phyloP scores from a whole-genome alignment of 352 stramenopile genomes.

The Globisporangium nagaii region DNA sequence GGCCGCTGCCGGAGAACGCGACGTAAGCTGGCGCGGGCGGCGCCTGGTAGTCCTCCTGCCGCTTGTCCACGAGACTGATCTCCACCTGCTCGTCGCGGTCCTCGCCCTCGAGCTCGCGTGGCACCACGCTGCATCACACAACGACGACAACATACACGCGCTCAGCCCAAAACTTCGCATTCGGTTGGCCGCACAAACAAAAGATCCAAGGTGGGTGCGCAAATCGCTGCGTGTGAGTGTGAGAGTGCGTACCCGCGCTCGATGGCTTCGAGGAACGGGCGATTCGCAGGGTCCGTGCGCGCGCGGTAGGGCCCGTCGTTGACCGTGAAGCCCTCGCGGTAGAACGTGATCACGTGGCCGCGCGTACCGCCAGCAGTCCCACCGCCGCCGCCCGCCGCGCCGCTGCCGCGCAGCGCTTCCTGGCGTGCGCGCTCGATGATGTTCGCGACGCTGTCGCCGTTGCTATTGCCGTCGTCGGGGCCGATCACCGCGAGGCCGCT shows the following conservation, averaged over 20 bases:
- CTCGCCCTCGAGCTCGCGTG: constrained; percentile 67
- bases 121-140: constrained; percentile 39
- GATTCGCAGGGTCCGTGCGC: constrained; percentile 63
- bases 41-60: constrained; percentile 76
- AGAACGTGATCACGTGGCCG: constrained; percentile 80
- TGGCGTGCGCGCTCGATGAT: constrained; percentile 81
- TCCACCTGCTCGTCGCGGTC: constrained; percentile 66
- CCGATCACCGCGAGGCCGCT: constrained; percentile 73
- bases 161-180: too few relatives aligned
- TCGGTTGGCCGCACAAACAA: too few relatives aligned
- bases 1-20: constrained; percentile 79
- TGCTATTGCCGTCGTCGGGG: constrained; percentile 29
- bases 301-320: constrained; percentile 73
- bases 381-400: constrained; percentile 5
- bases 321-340: constrained; percentile 81
- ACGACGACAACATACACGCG: background rate
- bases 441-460: constrained; percentile 60
- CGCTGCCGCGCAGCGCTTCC: constrained; percentile 34
- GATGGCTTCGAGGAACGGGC: constrained; percentile 76
- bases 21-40: constrained; percentile 72
- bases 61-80: constrained; percentile 83
- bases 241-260: constrained; percentile 40
- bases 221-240: background rate
- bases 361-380: constrained; percentile 16
- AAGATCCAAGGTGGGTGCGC: background rate